Conservation (phyloP, 257 asterid species). For the Nicotiana sylvestris region DNA sequence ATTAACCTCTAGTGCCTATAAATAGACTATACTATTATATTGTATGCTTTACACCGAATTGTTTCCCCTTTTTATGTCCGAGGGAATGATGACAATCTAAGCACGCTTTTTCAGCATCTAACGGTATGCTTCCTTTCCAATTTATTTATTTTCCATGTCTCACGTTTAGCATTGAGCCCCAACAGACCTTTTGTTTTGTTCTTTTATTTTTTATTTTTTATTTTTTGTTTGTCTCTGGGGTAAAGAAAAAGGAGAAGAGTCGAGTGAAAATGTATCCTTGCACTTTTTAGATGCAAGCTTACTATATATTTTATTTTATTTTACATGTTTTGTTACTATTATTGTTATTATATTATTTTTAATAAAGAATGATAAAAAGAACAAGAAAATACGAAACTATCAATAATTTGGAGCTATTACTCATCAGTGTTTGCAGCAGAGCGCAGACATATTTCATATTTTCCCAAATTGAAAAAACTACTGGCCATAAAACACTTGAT, state of each 20-base stretch:
- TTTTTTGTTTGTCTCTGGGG: too few species aligned
- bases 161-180: background rate
- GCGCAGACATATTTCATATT: background rate
- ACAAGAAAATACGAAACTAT: background rate
- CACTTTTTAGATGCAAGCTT: background rate
- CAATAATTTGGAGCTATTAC: background rate
- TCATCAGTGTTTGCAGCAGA: background rate
- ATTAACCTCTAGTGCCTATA: background rate
- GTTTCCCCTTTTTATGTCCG: constrained; percentile 36
- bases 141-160: background rate
- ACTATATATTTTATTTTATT: background rate
- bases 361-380: background rate
- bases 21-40: background rate
- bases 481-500: too few species aligned
- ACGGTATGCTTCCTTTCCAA: background rate
- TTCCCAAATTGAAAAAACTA: background rate
- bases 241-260: too few species aligned
- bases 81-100: constrained; percentile 37
- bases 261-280: too few species aligned
- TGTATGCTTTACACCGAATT: constrained; percentile 53
- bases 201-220: too few species aligned
- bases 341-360: background rate
- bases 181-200: background rate
- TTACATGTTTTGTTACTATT: background rate
- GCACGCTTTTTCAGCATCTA: constrained; percentile 41